These are phyloP conservation scores for Passiflora organensis DNA, from an alignment of 345 rosid species.

Conservation along the genomic window DNA sequence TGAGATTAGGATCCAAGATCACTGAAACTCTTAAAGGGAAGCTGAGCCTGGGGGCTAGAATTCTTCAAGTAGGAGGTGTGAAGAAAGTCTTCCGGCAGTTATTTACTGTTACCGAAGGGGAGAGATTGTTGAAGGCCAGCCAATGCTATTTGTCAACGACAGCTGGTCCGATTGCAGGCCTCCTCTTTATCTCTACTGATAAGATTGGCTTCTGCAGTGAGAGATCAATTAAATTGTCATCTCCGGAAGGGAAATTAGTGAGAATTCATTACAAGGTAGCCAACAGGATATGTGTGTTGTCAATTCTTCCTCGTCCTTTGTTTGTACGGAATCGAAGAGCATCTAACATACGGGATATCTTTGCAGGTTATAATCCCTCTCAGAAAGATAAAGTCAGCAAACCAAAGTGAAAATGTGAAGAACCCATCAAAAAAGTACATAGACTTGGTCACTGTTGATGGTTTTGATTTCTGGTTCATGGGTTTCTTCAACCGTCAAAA, in stretches of 20 bases:
- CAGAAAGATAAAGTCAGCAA: slow-evolving; percentile 44
- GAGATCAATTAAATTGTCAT: slow-evolving; percentile 33
- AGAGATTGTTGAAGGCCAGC: slow-evolving; percentile 37
- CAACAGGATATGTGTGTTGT: background rate
- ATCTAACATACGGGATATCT: too few species aligned
- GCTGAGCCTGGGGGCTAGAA: slow-evolving; percentile 39
- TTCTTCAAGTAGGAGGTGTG: slow-evolving; percentile 41
- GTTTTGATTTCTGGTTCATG: slow-evolving; percentile 89
- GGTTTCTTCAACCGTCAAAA: slow-evolving; percentile 72
- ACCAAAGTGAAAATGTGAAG: slow-evolving; percentile 48
- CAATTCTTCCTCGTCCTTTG: background rate
- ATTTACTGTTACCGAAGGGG: slow-evolving; percentile 33
- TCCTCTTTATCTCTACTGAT: slow-evolving; percentile 41
- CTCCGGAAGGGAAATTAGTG: slow-evolving; percentile 28
- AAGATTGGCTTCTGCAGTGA: slow-evolving; percentile 46
- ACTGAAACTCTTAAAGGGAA: slow-evolving; percentile 44
- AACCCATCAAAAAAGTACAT: slow-evolving; percentile 67
- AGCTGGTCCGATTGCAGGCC: slow-evolving; percentile 47
- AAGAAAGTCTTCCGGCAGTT: slow-evolving; percentile 37
- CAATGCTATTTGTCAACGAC: slow-evolving; percentile 50
- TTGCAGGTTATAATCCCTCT: slow-evolving; percentile 54
- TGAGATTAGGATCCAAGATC: slow-evolving; percentile 34
- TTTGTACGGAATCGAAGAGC: too few species aligned
- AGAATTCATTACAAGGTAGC: slow-evolving; percentile 38
- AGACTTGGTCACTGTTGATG: slow-evolving; percentile 58